A percentile compares a stretch with the other conserved stretches of the same genome.
phyloP scores from a whole-genome alignment of 345 rosid species.

The Lenwebbia sp. region DNA sequence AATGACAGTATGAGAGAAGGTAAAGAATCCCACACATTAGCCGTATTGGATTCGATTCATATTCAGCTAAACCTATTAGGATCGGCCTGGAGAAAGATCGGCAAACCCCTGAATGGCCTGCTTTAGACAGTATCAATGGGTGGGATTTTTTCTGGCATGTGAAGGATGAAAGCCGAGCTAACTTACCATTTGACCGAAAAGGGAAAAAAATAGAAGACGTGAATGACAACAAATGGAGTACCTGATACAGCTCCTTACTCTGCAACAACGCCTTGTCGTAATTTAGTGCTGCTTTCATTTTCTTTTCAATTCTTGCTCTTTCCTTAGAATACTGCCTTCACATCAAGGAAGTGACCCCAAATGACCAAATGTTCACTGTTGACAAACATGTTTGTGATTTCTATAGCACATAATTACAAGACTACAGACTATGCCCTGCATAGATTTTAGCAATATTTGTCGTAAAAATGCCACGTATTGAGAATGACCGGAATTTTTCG shows the following conservation, averaged over 20 bases:
- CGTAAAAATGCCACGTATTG: too few species aligned
- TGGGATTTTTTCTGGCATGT: background rate
- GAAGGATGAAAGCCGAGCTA: background rate
- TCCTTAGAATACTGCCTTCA: background rate
- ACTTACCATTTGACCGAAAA: background rate
- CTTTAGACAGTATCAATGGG: background rate
- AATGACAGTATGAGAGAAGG: background rate
- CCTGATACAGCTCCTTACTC: conserved; percentile 47
- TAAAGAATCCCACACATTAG: background rate
- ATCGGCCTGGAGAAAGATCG: background rate
- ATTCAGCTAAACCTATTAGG: background rate
- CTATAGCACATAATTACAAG: background rate
- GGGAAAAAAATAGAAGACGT: background rate
- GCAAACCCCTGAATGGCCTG: background rate
- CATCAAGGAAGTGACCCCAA: background rate
- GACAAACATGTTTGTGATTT: conserved; percentile 1
- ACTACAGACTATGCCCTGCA: background rate
- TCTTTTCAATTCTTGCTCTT: conserved; percentile 2
- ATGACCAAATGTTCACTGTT: background rate
- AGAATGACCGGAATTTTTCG: too few species aligned
- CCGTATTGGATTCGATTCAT: background rate
- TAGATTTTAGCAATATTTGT: background rate
- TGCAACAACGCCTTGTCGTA: conserved; percentile 7
- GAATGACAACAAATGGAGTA: background rate
- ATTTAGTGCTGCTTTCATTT: conserved; percentile 23